Percentiles rank a stretch among this genome's conserved stretches.
phyloP scores from a whole-genome alignment of 495 filamentous ascomycete species.

The Tuber aestivum region DNA sequence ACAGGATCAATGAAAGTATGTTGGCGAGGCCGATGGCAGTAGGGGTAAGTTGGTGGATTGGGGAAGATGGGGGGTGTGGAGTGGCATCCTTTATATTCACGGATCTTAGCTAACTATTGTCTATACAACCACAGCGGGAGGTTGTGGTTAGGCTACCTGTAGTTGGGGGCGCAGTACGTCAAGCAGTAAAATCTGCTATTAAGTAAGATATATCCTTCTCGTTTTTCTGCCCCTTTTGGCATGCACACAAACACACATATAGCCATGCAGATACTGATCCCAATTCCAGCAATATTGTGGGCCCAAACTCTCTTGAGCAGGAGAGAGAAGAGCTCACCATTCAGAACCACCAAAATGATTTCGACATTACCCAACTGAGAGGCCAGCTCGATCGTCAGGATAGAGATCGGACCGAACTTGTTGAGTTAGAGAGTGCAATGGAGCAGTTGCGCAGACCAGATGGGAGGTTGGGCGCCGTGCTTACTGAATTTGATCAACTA shows the following conservation, averaged over 20 bases:
- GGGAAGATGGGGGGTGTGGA: background rate
- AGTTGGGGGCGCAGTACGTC: background rate
- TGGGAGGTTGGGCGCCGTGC: background rate
- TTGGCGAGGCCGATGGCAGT: background rate
- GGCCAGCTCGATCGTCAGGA: background rate
- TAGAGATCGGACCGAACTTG: background rate
- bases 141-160: conserved; percentile 1
- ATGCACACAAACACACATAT: background rate
- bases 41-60: background rate
- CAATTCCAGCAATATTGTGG: background rate
- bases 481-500: background rate
- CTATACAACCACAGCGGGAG: background rate
- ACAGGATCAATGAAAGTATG: background rate
- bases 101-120: background rate
- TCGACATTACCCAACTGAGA: background rate
- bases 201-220: background rate
- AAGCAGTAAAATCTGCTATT: background rate
- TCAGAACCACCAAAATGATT: conserved; percentile 4
- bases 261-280: background rate
- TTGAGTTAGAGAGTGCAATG: background rate
- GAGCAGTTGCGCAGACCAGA: background rate
- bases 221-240: background rate
- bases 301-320: background rate
- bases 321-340: background rate
- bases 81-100: background rate